Evolutionary conservation across 2,329 filamentous ascomycete genomes (phyloP).

Genomic region (Parastagonospora nodorum): DNA sequence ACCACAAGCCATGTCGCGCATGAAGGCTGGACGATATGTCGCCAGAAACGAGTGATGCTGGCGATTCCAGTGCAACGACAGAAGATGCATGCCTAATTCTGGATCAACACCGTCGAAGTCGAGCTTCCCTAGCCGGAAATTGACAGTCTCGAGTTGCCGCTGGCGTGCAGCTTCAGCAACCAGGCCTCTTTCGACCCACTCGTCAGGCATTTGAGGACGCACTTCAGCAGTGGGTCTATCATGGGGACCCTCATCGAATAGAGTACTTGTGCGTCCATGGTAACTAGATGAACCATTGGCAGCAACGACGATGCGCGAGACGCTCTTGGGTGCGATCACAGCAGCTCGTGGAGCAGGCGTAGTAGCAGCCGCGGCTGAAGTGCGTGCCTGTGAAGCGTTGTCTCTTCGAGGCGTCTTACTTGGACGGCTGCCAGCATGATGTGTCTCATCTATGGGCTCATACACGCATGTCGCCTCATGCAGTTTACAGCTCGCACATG

Average conservation of each 20-base stretch:
- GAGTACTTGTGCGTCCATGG: constrained; percentile 56
- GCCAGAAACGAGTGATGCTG: constrained; percentile 57
- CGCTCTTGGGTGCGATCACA: constrained; percentile 29
- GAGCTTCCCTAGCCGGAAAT: constrained; percentile 52
- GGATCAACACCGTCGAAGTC: constrained; percentile 63
- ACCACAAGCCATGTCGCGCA: constrained; percentile 54
- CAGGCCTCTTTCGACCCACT: constrained; percentile 53
- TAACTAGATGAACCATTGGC: constrained; percentile 52
- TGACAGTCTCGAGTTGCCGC: constrained; percentile 57
- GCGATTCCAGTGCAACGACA: constrained; percentile 60
- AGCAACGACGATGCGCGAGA: constrained; percentile 48
- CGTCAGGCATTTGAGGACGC: constrained; percentile 32
- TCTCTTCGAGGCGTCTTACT: constrained; percentile 21
- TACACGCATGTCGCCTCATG: constrained; percentile 54
- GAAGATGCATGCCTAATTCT: constrained; percentile 57
- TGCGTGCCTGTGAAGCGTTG: constrained; percentile 1
- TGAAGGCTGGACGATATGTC: constrained; percentile 57
- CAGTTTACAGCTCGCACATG: constrained; percentile 54
- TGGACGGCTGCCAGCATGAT: constrained; percentile 16
- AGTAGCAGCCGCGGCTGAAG: neutral
- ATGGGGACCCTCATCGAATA: constrained; percentile 51
- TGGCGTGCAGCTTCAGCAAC: constrained; percentile 56
- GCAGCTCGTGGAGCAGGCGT: neutral
- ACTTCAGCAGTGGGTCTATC: constrained; percentile 20
- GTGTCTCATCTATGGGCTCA: constrained; percentile 41